Conservation (phyloP, 2,329 filamentous ascomycete genomes). For the Pyricularia sp. region DNA sequence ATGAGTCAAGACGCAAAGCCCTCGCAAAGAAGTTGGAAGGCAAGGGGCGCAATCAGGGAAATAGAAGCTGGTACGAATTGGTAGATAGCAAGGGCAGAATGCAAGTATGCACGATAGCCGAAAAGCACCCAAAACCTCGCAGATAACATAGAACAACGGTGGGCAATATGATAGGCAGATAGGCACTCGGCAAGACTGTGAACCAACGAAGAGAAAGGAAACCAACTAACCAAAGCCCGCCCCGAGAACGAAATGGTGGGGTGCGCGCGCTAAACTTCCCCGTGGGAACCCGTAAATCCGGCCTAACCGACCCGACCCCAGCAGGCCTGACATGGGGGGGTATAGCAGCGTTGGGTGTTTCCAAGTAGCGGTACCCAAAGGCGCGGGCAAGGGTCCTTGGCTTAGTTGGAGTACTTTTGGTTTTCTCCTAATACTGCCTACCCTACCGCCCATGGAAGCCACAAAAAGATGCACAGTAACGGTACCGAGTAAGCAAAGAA, state of each 20-base stretch:
- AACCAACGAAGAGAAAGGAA: neutral
- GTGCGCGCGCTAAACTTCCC: neutral
- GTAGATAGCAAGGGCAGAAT: neutral
- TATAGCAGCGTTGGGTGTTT: neutral
- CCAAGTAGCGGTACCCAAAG: neutral
- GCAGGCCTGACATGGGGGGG: neutral
- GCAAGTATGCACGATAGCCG: neutral
- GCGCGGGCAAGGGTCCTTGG: neutral
- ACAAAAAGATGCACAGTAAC: no score
- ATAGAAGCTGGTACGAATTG: neutral
- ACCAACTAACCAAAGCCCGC: neutral
- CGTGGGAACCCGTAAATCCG: neutral
- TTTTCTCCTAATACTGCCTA: neutral
- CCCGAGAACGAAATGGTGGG: neutral
- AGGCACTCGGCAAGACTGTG: neutral
- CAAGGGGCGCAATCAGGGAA: neutral
- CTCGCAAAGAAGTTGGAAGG: neutral
- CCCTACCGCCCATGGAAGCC: neutral
- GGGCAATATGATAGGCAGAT: neutral
- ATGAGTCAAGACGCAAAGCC: neutral
- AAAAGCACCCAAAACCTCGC: neutral
- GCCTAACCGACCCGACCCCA: neutral
- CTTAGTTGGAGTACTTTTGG: neutral
- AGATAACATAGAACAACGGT: neutral
- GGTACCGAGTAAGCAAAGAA: no score